Conservation (phyloP, 1,284 basidiomycete genomes). For the Cutaneotrichosporon sp. region DNA sequence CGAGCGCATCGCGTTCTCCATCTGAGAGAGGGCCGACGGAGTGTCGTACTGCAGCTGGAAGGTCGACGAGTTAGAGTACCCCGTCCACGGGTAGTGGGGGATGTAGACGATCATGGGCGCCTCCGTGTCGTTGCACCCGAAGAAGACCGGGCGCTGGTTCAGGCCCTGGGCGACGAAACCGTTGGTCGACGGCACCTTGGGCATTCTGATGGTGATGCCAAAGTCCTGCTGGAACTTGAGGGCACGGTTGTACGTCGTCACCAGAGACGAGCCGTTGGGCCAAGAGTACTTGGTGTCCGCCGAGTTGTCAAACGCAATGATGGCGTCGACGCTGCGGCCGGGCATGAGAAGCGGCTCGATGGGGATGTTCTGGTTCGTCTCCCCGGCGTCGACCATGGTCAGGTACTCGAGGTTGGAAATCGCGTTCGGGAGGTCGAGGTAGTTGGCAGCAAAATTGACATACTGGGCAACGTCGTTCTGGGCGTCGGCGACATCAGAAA, state of each 20-base stretch:
- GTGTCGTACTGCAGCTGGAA: conserved; percentile 52
- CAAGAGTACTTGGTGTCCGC: conserved; percentile 56
- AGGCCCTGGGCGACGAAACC: conserved; percentile 58
- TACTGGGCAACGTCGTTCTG: conserved; percentile 54
- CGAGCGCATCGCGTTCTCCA: conserved; percentile 40
- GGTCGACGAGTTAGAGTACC: conserved; percentile 51
- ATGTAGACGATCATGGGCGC: conserved; percentile 55
- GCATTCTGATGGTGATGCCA: conserved; percentile 49
- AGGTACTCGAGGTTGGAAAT: conserved; percentile 43
- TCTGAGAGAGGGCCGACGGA: conserved; percentile 40
- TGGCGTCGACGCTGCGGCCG: conserved; percentile 55
- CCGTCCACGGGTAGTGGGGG: conserved; percentile 56
- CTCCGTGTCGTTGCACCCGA: conserved; percentile 50
- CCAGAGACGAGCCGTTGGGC: conserved; percentile 58
- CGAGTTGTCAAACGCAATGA: conserved; percentile 58
- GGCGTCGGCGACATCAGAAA: conserved; percentile 41
- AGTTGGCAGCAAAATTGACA: conserved; percentile 44
- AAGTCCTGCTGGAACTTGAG: conserved; percentile 31
- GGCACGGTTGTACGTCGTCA: conserved; percentile 42
- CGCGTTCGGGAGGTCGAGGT: conserved; percentile 48
- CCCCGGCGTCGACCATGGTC: conserved; percentile 56
- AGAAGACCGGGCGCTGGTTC: conserved; percentile 57
- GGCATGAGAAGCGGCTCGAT: conserved; percentile 58
- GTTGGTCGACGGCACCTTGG: conserved; percentile 53
- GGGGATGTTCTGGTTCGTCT: conserved; percentile 56